These are phyloP conservation scores for Henckelia pumila DNA, from an alignment of 257 asterid genomes.

Conservation along the genomic window DNA sequence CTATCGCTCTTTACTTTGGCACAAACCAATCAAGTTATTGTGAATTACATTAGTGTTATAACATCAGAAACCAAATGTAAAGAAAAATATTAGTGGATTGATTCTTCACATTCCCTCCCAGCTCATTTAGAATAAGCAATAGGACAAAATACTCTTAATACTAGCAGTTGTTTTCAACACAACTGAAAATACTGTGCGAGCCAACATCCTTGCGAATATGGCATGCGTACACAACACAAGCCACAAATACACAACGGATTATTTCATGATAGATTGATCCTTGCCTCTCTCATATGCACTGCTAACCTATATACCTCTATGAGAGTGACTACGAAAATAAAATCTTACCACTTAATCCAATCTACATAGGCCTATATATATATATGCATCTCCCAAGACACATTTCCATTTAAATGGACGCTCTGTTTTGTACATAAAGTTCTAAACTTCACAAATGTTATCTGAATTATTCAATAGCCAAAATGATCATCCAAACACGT, in stretches of 20 bases:
- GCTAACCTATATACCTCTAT: neutral
- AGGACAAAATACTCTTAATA: neutral
- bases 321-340: neutral
- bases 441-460: conserved; percentile 1
- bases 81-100: neutral
- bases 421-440: neutral
- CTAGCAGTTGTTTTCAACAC: conserved; percentile 1
- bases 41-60: neutral
- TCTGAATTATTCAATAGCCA: neutral
- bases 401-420: conserved; percentile 2
- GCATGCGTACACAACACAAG: conserved; percentile 2
- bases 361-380: neutral
- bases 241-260: neutral
- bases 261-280: neutral
- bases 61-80: neutral
- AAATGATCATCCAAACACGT: conserved; percentile 9
- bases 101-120: neutral
- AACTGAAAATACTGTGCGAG: neutral
- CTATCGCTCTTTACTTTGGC: neutral
- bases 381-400: neutral
- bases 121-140: neutral
- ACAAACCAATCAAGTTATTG: conserved; percentile 13
- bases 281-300: neutral
- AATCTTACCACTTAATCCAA: neutral
- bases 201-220: neutral